These are phyloP conservation scores for Pestalotiopsis fici DNA, from an alignment of 2,329 filamentous ascomycete species.

Conservation along the genomic window DNA sequence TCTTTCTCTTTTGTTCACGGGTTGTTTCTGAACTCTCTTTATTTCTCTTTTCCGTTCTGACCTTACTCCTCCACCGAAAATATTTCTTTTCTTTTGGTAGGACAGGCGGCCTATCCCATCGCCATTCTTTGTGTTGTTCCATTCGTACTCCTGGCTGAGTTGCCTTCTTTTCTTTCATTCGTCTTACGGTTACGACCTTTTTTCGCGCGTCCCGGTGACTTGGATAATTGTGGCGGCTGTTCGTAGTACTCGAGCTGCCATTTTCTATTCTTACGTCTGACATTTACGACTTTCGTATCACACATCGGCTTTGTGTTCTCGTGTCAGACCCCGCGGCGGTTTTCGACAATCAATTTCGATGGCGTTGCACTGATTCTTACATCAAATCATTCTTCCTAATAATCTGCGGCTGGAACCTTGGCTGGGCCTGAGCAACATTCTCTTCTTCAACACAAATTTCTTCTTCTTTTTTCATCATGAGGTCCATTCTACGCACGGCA, in stretches of 20 bases:
- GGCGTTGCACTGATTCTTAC: background rate
- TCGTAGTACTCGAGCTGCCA: background rate
- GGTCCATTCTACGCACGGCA: slow-evolving; percentile 19
- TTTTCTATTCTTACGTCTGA: background rate
- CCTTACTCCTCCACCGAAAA: slow-evolving; percentile 25
- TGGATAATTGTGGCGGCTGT: slow-evolving; percentile 11
- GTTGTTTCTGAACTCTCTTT: slow-evolving; percentile 9
- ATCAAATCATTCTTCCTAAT: background rate
- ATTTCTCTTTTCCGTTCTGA: slow-evolving; percentile 12
- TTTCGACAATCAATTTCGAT: slow-evolving; percentile 1
- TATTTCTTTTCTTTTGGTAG: slow-evolving; percentile 21
- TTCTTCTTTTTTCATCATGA: slow-evolving; percentile 20
- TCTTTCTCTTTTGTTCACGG: background rate
- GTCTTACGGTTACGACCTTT: slow-evolving; percentile 5
- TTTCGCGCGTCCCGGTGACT: slow-evolving; percentile 21
- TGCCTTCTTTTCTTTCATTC: slow-evolving; percentile 18
- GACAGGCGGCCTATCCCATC: slow-evolving; percentile 17
- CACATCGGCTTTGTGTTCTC: background rate
- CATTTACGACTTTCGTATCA: background rate
- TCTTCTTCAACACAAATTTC: background rate
- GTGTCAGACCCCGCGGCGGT: background rate
- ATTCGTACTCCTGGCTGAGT: slow-evolving; percentile 30
- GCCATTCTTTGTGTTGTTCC: slow-evolving; percentile 12
- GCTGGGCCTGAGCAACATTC: background rate
- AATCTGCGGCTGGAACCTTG: background rate